Base-by-base conservation (phyloP, 2,329 filamentous ascomycete species). In the Scytalidium sp. region DNA sequence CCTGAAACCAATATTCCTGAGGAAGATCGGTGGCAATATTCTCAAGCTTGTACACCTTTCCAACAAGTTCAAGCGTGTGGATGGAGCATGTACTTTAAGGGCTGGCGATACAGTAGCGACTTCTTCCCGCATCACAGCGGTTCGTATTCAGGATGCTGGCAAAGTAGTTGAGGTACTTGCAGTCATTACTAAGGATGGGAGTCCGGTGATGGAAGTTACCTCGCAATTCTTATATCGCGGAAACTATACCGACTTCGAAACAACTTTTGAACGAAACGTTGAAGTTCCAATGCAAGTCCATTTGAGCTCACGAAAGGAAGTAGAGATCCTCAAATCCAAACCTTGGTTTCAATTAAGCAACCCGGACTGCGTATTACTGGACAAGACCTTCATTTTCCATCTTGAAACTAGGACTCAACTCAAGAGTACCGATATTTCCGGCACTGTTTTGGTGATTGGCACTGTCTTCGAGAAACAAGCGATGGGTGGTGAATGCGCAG, bases 171-270 rank as follows among this genome's bases (percentile, higher is more conserved):
- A 29, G 13, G 25, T 29, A 29, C 25, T 29, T 7, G 25, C 25
- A 29, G 25, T 29, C 13, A 29, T 29, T 29, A 7, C 8, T 8
- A 29, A 13, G 25, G 13, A 29, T 29, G 25, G 25, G 25, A 7
- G 13, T 7, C 13, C 25, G 13, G 25, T 29, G 13, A 29, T 29
- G 25, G 8, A 29, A 8, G 25, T 29, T 13, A 29, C 25, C 25
- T 29, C 25, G 7, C 8, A 7, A 8, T 29, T 29, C 25, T 29
- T 29, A n/a, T n/a, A n/a, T n/a, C n/a, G n/a, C n/a, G n/a, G n/a
- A n/a, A n/a, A n/a, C n/a, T n/a, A n/a, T n/a, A n/a, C n/a, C n/a
- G 93, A 97, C 70, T 97, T 82, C 60, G 88, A 96, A 73, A 97
- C 95, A 73, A 97, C 93, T 4, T 97, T 97, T 83, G 90, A 96